Evolutionary conservation across 208 protist species (phyloP).

Genomic region (Leishmania guyanensis): DNA sequence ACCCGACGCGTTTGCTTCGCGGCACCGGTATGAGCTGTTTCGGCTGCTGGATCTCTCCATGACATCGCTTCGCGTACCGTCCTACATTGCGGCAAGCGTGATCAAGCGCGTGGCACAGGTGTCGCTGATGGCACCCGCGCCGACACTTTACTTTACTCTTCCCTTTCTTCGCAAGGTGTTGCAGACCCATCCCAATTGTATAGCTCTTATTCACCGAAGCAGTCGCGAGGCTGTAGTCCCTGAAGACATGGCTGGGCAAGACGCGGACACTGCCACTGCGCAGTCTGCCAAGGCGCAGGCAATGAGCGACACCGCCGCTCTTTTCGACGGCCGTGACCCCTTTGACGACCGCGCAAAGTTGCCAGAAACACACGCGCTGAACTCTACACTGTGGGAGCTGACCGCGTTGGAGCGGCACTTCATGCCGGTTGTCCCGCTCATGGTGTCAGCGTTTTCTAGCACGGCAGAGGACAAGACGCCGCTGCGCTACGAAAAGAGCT

Average conservation of each 20-base stretch:
- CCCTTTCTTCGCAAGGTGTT: constrained; percentile 87
- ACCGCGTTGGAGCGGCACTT: constrained; percentile 87
- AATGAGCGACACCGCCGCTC: constrained; percentile 46
- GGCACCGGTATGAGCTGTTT: constrained; percentile 89
- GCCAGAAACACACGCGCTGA: constrained; percentile 57
- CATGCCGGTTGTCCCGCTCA: constrained; percentile 80
- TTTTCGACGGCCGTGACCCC: constrained; percentile 84
- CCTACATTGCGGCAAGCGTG: constrained; percentile 85
- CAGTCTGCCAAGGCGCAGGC: constrained; percentile 45
- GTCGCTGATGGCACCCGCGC: constrained; percentile 63
- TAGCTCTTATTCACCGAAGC: constrained; percentile 88
- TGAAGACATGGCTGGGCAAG: constrained; percentile 31
- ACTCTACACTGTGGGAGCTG: constrained; percentile 90
- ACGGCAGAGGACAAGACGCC: constrained; percentile 84
- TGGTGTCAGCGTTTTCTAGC: constrained; percentile 82
- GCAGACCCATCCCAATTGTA: constrained; percentile 86
- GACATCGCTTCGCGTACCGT: constrained; percentile 77
- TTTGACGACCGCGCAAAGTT: constrained; percentile 53
- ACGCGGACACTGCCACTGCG: constrained; percentile 10
- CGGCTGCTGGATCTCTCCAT: constrained; percentile 83
- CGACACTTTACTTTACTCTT: constrained; percentile 86
- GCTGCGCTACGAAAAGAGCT: constrained; percentile 85
- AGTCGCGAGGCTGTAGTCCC: constrained; percentile 60
- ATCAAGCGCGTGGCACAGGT: constrained; percentile 78
- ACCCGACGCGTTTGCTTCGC: constrained; percentile 78